Percentiles rank a stretch among this genome's conserved stretches.
Conservation (phyloP, 2,329 filamentous ascomycete species). For the Trichoderma sp. region DNA sequence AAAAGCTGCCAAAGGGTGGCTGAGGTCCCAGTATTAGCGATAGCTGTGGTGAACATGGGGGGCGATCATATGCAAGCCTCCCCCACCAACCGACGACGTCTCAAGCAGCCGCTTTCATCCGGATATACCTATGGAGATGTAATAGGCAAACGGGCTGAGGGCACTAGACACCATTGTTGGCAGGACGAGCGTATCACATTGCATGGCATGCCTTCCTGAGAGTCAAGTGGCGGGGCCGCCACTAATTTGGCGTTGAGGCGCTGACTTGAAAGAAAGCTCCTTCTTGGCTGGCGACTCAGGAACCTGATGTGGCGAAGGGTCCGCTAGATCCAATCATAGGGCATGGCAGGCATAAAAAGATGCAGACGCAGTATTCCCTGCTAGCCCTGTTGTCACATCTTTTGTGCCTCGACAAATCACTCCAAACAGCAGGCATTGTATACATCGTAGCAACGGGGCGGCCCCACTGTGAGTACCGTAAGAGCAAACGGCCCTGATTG, state of each 20-base stretch:
- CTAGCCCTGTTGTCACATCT: background rate
- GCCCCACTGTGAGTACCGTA: constrained; percentile 13
- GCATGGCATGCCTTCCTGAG: background rate
- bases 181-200: constrained; percentile 2
- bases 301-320: constrained; percentile 10
- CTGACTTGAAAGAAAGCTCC: constrained; percentile 6
- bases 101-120: constrained; percentile 10
- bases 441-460: background rate
- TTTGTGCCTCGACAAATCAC: constrained; percentile 4
- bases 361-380: background rate
- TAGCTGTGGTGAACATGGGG: constrained; percentile 10
- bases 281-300: constrained; percentile 21
- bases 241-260: constrained; percentile 24
- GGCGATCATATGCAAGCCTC: constrained; percentile 9
- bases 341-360: constrained; percentile 3
- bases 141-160: constrained; percentile 18
- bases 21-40: constrained; percentile 8
- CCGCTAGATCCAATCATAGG: constrained; percentile 15
- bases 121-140: background rate
- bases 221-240: constrained; percentile 3
- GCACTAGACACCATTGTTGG: constrained; percentile 12
- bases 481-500: background rate
- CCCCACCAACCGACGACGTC: constrained; percentile 6
- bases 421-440: background rate
- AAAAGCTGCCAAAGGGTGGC: constrained; percentile 1